These are phyloP conservation scores for Melampsora abietis-canadensis DNA, from an alignment of 1,284 basidiomycete species.

Conservation along the genomic window DNA sequence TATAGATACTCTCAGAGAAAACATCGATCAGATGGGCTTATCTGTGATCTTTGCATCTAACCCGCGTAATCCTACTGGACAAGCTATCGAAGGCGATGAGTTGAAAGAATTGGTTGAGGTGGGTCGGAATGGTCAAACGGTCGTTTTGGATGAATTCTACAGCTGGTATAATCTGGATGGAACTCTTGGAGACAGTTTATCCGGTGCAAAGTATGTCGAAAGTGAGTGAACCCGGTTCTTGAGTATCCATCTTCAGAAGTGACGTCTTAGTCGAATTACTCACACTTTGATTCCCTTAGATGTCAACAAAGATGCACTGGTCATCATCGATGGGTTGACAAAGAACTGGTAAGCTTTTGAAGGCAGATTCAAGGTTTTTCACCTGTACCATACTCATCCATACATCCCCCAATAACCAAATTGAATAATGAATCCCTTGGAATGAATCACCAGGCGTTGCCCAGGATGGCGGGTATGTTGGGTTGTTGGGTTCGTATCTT, in stretches of 20 bases:
- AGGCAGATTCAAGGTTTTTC: not conserved
- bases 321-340: slow-evolving; percentile 87
- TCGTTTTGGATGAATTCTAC: slow-evolving; percentile 72
- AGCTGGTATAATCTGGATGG: slow-evolving; percentile 59
- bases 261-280: slow-evolving; percentile 39
- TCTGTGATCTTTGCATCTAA: slow-evolving; percentile 84
- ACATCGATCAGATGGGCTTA: slow-evolving; percentile 64
- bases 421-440: slow-evolving; percentile 52
- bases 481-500: slow-evolving; percentile 64
- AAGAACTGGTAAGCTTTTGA: slow-evolving; percentile 62
- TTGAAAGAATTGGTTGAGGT: slow-evolving; percentile 74
- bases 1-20: slow-evolving; percentile 37
- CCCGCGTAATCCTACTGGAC: slow-evolving; percentile 87
- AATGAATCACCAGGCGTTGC: slow-evolving; percentile 69
- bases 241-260: slow-evolving; percentile 66
- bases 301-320: slow-evolving; percentile 73
- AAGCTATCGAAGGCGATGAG: slow-evolving; percentile 69
- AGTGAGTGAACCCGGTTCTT: slow-evolving; percentile 69
- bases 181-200: slow-evolving; percentile 87
- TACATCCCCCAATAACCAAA: not conserved
- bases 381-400: not conserved
- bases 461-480: slow-evolving; percentile 92
- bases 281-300: slow-evolving; percentile 55
- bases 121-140: slow-evolving; percentile 67
- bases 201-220: slow-evolving; percentile 71